phyloP scores from a whole-genome alignment of 495 filamentous ascomycete genomes.

The Aspergillus nanangensis region DNA sequence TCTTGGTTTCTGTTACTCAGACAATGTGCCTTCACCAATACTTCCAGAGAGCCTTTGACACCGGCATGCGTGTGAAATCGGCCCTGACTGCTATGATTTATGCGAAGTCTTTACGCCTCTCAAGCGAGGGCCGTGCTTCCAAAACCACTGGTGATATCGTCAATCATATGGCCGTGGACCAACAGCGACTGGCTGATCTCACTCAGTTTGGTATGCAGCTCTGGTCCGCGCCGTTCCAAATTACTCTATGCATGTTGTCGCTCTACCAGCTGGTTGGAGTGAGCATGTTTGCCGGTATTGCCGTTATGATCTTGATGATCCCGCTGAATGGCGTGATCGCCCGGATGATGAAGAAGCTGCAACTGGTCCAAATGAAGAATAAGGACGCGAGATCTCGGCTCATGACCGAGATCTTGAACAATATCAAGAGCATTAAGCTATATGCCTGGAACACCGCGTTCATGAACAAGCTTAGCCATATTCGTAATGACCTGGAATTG shows the following conservation, averaged over 20 bases:
- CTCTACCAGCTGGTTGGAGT: slow-evolving; percentile 89
- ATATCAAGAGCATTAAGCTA: slow-evolving; percentile 98
- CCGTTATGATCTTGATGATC: slow-evolving; percentile 95
- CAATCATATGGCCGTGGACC: slow-evolving; percentile 98
- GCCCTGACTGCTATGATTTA: slow-evolving; percentile 88
- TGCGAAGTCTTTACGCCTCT: slow-evolving; percentile 80
- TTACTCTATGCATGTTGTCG: slow-evolving; percentile 88
- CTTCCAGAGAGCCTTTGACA: slow-evolving; percentile 91
- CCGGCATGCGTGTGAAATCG: slow-evolving; percentile 94
- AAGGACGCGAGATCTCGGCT: slow-evolving; percentile 91
- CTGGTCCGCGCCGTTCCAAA: slow-evolving; percentile 97
- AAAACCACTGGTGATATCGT: slow-evolving; percentile 98
- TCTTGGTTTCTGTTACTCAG: slow-evolving; percentile 77
- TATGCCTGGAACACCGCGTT: slow-evolving; percentile 97
- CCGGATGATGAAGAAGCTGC: slow-evolving; percentile 85
- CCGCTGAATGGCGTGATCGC: slow-evolving; percentile 94
- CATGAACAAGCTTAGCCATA: slow-evolving; percentile 92
- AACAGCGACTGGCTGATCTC: slow-evolving; percentile 88
- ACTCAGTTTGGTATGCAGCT: slow-evolving; percentile 93
- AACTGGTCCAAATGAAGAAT: slow-evolving; percentile 98
- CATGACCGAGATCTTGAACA: slow-evolving; percentile 98
- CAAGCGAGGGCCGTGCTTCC: slow-evolving; percentile 83
- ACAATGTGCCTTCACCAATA: slow-evolving; percentile 86
- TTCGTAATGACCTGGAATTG: slow-evolving; percentile 92
- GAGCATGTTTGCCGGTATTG: slow-evolving; percentile 96